phyloP scores from a whole-genome alignment of 805 yeast species.

The Ogataea methylovora region DNA sequence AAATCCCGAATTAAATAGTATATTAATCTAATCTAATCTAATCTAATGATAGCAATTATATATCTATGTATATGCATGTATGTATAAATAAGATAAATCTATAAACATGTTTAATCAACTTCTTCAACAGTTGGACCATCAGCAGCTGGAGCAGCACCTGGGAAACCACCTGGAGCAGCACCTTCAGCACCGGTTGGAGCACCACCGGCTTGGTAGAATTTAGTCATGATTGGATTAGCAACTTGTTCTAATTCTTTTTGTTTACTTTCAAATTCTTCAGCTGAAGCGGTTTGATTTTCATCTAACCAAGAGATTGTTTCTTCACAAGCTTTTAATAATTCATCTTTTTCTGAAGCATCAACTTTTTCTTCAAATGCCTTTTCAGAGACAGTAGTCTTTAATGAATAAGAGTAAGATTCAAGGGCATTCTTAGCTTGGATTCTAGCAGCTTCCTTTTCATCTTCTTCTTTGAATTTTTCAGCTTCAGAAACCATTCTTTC shows the following conservation, averaged over 20 bases:
- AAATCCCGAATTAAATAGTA: neutral
- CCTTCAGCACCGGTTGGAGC: conserved; percentile 46
- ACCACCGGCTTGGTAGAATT: conserved; percentile 94
- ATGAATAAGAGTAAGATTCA: conserved; percentile 91
- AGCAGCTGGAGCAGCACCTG: conserved; percentile 33
- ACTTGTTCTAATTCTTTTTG: conserved; percentile 93
- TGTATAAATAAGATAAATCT: conserved; percentile 2
- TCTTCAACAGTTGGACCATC: conserved; percentile 76
- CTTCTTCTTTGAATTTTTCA: conserved; percentile 95
- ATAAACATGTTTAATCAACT: conserved; percentile 68
- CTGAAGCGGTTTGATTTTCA: conserved; percentile 83
- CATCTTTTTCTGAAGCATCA: conserved; percentile 37
- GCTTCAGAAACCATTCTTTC: conserved; percentile 98
- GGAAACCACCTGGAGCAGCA: conserved; percentile 46
- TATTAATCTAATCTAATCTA: neutral
- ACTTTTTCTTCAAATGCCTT: conserved; percentile 75
- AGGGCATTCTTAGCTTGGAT: conserved; percentile 90
- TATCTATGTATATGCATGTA: neutral
- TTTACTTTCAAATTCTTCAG: conserved; percentile 86
- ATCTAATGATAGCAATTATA: neutral
- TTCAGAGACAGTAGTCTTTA: conserved; percentile 76
- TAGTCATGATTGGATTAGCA: conserved; percentile 95
- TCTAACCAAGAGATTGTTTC: conserved; percentile 91
- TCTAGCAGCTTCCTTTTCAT: conserved; percentile 90
- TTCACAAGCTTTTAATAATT: conserved; percentile 71